Percentiles rank a stretch among this genome's conserved stretches.
Evolutionary conservation across 345 rosid genomes (phyloP).

Genomic region (Citrus trifoliata): DNA sequence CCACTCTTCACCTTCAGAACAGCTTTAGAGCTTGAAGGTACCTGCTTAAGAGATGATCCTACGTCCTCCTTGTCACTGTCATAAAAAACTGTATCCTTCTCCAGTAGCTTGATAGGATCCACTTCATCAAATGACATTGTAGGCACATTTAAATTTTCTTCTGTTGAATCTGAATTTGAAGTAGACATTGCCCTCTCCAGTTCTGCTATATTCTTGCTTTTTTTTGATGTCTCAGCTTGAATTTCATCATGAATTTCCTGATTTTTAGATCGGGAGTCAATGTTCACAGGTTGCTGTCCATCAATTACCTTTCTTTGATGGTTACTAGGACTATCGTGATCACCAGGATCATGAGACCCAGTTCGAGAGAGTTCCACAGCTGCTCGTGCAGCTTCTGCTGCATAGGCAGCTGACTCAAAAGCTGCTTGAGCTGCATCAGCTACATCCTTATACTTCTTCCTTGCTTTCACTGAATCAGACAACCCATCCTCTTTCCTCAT

Average conservation of each 20-base stretch:
- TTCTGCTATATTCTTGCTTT: constrained; percentile 25
- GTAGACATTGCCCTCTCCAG: constrained; percentile 24
- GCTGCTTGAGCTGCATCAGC: constrained; percentile 98
- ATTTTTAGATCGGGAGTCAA: constrained; percentile 14
- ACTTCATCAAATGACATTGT: constrained; percentile 40
- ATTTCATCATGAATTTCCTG: constrained; percentile 9
- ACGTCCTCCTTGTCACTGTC: constrained; percentile 49
- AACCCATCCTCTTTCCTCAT: constrained; percentile 13
- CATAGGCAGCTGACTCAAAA: constrained; percentile 76
- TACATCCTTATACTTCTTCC: constrained; percentile 68
- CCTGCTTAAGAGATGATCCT: constrained; percentile 14
- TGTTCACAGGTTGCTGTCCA: not conserved
- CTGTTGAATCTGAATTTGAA: constrained; percentile 44
- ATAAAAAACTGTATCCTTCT: constrained; percentile 53
- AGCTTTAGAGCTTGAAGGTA: constrained; percentile 27
- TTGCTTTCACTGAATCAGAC: constrained; percentile 31
- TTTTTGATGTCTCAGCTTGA: constrained; percentile 16
- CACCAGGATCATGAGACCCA: constrained; percentile 40
- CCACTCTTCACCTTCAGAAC: constrained; percentile 32
- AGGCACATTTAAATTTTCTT: constrained; percentile 18
- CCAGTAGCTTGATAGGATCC: constrained; percentile 50
- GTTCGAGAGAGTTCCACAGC: constrained; percentile 89
- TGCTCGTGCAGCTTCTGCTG: constrained; percentile 89
- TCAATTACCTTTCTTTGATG: constrained; percentile 9
- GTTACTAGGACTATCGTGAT: constrained; percentile 19